A percentile compares a stretch with the other conserved stretches of the same genome.
Evolutionary conservation across 78 protist genomes (phyloP).

Genomic region (Dictyostelium citrinum): DNA sequence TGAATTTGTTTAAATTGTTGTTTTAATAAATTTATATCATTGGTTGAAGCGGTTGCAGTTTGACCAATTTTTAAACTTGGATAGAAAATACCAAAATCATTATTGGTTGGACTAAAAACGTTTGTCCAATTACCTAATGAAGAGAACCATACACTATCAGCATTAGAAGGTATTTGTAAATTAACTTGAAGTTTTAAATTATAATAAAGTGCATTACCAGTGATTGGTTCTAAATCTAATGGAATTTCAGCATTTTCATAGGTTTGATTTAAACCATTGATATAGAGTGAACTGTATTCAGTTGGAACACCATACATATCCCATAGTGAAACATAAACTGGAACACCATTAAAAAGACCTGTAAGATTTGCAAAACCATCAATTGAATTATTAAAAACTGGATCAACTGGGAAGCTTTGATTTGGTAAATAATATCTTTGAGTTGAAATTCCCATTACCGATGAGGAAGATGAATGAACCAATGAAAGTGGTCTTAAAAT

Average conservation of each 20-base stretch:
- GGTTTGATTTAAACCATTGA: constrained; percentile 11
- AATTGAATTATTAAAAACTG: background rate
- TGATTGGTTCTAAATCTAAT: constrained; percentile 42
- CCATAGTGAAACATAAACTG: constrained; percentile 41
- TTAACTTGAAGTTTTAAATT: constrained; percentile 46
- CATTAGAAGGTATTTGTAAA: background rate
- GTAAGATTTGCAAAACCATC: constrained; percentile 44
- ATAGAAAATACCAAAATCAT: background rate
- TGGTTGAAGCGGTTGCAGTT: background rate
- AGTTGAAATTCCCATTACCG: constrained; percentile 4
- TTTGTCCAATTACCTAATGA: background rate
- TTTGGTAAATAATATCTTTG: constrained; percentile 23
- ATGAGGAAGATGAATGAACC: background rate
- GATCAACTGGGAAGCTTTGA: constrained; percentile 16
- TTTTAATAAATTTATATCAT: background rate
- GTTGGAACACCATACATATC: constrained; percentile 53
- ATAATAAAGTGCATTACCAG: constrained; percentile 56
- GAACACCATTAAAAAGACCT: background rate
- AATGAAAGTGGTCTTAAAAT: constrained; percentile 4
- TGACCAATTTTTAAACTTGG: constrained; percentile 59
- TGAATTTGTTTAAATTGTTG: constrained; percentile 4
- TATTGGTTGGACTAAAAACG: background rate
- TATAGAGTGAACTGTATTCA: background rate
- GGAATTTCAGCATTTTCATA: constrained; percentile 29
- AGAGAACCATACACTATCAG: background rate